Base-by-base conservation (phyloP, 2,329 filamentous ascomycete species). In the Whalleya microplaca region DNA sequence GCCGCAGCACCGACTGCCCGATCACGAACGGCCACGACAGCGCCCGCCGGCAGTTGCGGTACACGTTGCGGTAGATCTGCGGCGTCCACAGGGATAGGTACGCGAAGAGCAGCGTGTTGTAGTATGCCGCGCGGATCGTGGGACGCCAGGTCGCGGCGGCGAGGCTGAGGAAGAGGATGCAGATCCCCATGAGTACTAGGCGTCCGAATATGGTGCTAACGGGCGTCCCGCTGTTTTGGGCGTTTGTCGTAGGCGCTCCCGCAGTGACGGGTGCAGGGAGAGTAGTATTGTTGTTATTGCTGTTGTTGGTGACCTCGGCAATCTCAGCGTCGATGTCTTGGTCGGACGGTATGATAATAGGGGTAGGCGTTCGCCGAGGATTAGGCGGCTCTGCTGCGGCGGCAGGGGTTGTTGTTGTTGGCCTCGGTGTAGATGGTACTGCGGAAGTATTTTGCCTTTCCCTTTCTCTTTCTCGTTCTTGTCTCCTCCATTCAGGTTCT, bases 51-150 rank as follows among this genome's bases (percentile, higher is more conserved):
- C 92, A 96, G 74, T 97, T 97, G 51, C 94, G 90, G 74, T 91
- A 86, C 51, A 90, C 81, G 72, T 99, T 99, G 60, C 95, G 90
- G 69, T 90, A 85, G 64, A 98, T 96, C 72, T 99, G 95, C 0
- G 95, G 94, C 0, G 87, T 71, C 94, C 94, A 98, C 70, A 97
- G 88, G 19, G 93, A 96, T 44, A 97, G 84, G 71, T 97, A 97
- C 51, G 83, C 63, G 66, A 94, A 85, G 2, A 84, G 81, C 20
- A 96, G 76, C 2, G 80, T 62, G 69, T 93, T 84, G 66, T 84
- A 77, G 70, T 87, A 88, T 48, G 77, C 69, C 21, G 80, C 76
- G 37, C 86, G 84, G 42, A 83, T 69, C 7, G 73, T 71, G 1
- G 81, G 77, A 49, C 84, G 82, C 85, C 86, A 89, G 1, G 84